Base-by-base conservation (phyloP, 768 basidiomycete genomes). In the Tylopilus subfusipes region DNA sequence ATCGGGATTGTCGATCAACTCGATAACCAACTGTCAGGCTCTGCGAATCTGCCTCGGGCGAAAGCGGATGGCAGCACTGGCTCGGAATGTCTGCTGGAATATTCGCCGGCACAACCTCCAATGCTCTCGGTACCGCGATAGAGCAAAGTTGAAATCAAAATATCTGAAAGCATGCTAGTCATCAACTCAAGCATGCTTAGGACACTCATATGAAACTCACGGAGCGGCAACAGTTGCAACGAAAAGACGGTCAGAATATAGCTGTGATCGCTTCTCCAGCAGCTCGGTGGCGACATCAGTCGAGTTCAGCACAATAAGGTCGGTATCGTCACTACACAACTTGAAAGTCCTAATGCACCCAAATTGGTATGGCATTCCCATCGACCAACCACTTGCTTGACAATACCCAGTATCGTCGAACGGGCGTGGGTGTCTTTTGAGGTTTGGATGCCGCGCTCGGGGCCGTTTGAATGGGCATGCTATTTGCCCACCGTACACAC, bases 71-170 rank as follows among this genome's bases (percentile, higher is more conserved):
- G 47, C 22, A 14, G 34, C 33, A 36, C 14, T 24, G 16, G 34
- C 47, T n/a, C 47, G 34, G 24, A 48, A 36, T n/a, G 47, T 48
- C 24, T 48, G 47, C 16, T 48, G 47, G 11, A 48, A 48, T 48
- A 48, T 48, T 27, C 47, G 47, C 24, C 47, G 33, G 18, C 47
- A 48, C 16, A 46, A 46, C 19, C 45, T 31, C 45, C 45, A 46
- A 48, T 47, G 46, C 31, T 47, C 46, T 18, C 46, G 33, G 22
- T 47, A 47, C 7, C 33, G 34, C 9, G 34, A 48, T 8, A 48
- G 16, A 5, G 47, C 47, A 38, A 48, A 48, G 47, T 48, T 48
- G 18, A 48, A 48, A 48, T 48, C 47, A 5, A 48, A 48, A 38
- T 48, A 48, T 10, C 47, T 48, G 8, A n/a, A 7, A 25, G 5